Base-by-base conservation (phyloP, 345 rosid genomes). In the Corymbia maculata region DNA sequence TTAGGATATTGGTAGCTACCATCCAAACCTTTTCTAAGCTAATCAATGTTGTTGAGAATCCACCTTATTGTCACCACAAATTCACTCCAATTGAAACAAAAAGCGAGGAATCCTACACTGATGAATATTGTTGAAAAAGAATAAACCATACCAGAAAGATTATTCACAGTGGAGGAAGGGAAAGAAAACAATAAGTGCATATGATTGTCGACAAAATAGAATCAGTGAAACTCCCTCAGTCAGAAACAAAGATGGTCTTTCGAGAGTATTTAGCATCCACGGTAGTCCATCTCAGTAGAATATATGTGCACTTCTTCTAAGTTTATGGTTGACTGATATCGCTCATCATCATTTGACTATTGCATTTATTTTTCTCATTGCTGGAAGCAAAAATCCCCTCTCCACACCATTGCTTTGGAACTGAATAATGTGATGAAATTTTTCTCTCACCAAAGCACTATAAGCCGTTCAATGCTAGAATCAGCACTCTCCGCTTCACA, bases 1-100 rank as follows among this genome's bases (percentile, higher is more conserved):
- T 98, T 96, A 95, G 91, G 85, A 52, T 44, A 52, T 55, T 87
- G 4, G 59, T 28, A 45, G 15, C 61, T 26, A 49, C 7, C 17
- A 7, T 32, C 45, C 42, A 70, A 36, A 42, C 47, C 47, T 36
- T 10, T 70, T 70, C 82, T 0, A 19, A 70, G 82, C 26, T 70
- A 70, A 70, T 36, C 82, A 70, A 70, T 36, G 7, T 70, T 19
- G 47, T 17, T 13, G 7, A 70, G 1, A 70, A 32, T 10, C 49
- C 49, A 70, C 36, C 82, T 0, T 75, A 16, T 36, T 19, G 26
- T 9, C 82, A 36, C 47, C 26, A 17, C 13, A 75, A 70, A 70
- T 70, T 19, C 47, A 42, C 47, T 36, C 24, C 22, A 45, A 42
- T 75, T 75, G 84, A 75, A 42, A 75, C 84, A 75, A 75, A 75